Base-by-base conservation (phyloP, 2,329 filamentous ascomycete species). In the Calonectria naviculata region DNA sequence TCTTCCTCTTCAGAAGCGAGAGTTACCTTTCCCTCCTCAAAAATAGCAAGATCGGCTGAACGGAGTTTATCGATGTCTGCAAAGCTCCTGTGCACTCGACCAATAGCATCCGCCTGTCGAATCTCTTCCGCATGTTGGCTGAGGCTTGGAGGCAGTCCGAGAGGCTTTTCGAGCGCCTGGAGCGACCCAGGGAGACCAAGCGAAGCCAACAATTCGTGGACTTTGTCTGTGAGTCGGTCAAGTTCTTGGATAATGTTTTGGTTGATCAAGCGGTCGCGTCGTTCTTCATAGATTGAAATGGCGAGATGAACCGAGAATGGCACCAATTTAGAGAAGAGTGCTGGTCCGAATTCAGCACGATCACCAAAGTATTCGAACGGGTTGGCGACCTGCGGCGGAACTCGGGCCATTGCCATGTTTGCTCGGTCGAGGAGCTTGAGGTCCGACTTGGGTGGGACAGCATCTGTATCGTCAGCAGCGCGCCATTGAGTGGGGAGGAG, bases 301-400 rank as follows among this genome's bases (percentile, higher is more conserved):
- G 97, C 97, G 60, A 98, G 90, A 79, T 99, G 97, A 0, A 98
- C 97, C 0, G 95, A 95, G 81, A 98, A 98, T 0, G 97, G 97
- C 0, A 99, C 97, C 2, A 99, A 88, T 77, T 96, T 97, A 2
- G 94, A 91, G 81, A 99, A 98, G 0, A 99, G 85, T 0, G 95
- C 94, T 26, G 92, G 92, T 0, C 97, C 96, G 77, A 98, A 93
- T 69, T 95, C 93, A 17, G 91, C 91, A 52, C 92, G 89, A 15
- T 97, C 93, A 2, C 95, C 95, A 5, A 99, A 88, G 81, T 94
- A 92, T 1, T 94, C 91, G 65, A 94, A 91, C 0, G 95, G 95
- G 68, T 95, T 92, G 0, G 92, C 91, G 1, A 99, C 90, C 80
- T 98, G 94, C 24, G 93, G 92, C 0, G 97, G 95, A 1, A 95